Percentiles rank a stretch among this genome's conserved stretches.
phyloP scores from a whole-genome alignment of 140 eudicot genomes.

The Artemisia princeps region DNA sequence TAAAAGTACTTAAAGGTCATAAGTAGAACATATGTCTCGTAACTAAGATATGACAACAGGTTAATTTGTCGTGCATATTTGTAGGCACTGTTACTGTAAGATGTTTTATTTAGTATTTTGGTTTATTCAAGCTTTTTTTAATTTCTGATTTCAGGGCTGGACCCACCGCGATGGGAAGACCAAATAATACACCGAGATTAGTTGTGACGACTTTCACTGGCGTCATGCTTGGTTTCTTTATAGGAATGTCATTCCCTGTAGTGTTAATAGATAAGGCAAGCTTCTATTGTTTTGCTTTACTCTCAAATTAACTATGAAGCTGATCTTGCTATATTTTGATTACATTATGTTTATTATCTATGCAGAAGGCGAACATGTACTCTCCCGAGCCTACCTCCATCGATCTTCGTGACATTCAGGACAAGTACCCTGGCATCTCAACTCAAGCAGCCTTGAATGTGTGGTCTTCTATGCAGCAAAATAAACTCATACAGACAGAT shows the following conservation, averaged over 20 bases:
- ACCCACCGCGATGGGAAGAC: constrained; percentile 29
- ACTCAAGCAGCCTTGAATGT: constrained; percentile 53
- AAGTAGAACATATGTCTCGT: neutral
- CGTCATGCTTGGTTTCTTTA: constrained; percentile 56
- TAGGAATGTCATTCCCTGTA: constrained; percentile 59
- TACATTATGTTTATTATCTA: neutral
- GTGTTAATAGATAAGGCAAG: constrained; percentile 47
- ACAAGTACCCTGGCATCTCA: constrained; percentile 71
- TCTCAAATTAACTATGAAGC: neutral
- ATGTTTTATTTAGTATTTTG: neutral
- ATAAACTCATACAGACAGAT: constrained; percentile 16
- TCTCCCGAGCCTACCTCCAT: constrained; percentile 33
- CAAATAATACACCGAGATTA: constrained; percentile 54
- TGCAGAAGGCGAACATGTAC: constrained; percentile 38
- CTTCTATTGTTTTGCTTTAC: neutral
- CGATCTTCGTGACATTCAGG: constrained; percentile 44
- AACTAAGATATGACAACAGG: neutral
- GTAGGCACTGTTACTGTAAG: constrained; percentile 7
- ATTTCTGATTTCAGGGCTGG: constrained; percentile 19
- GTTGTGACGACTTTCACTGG: constrained; percentile 51
- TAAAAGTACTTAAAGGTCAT: neutral
- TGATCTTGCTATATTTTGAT: neutral
- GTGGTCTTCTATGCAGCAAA: constrained; percentile 50
- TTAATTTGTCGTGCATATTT: neutral
- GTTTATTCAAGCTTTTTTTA: constrained; percentile 1